Evolutionary conservation across 176 grass and related monocot genomes (phyloP).

Genomic region (Luzula sylvatica): DNA sequence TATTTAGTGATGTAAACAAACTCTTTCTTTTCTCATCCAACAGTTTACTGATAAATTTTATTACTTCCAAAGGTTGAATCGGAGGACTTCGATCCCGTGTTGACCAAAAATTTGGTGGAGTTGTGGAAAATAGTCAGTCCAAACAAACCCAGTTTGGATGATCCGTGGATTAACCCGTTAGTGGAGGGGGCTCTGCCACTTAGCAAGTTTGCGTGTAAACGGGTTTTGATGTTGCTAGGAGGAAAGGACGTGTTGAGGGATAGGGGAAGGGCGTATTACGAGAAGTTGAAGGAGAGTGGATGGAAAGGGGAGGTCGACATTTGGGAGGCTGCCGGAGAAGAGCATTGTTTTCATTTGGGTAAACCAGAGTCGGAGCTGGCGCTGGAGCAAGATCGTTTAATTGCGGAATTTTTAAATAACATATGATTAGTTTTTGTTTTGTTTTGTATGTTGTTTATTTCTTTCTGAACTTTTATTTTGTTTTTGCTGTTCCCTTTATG

Average conservation of each 20-base stretch:
- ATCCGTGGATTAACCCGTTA: conserved; percentile 74
- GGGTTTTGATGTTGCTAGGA: conserved; percentile 38
- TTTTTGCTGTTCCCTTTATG: conserved; percentile 2
- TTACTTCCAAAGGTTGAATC: conserved; percentile 21
- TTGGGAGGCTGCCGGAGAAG: conserved; percentile 39
- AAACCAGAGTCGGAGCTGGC: conserved; percentile 10
- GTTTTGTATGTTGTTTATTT: neutral
- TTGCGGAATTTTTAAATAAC: conserved; percentile 29
- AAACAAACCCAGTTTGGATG: conserved; percentile 33
- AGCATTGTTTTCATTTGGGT: conserved; percentile 43
- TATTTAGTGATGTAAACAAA: neutral
- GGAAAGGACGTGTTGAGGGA: conserved; percentile 40
- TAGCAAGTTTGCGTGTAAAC: conserved; percentile 21
- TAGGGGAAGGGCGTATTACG: conserved; percentile 35
- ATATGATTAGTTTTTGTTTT: conserved; percentile 10
- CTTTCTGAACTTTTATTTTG: too few relatives aligned
- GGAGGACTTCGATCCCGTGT: conserved; percentile 20
- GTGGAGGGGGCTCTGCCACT: conserved; percentile 32
- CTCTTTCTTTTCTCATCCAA: too few relatives aligned
- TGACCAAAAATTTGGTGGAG: conserved; percentile 1
- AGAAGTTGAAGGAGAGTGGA: conserved; percentile 33
- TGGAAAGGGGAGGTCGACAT: conserved; percentile 39
- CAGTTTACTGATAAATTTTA: too few relatives aligned
- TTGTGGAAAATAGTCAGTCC: conserved; percentile 53
- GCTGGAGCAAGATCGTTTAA: conserved; percentile 2